These are phyloP conservation scores for Arthrobotrys sinensis DNA, from an alignment of 2,329 filamentous ascomycete species.

Conservation along the genomic window DNA sequence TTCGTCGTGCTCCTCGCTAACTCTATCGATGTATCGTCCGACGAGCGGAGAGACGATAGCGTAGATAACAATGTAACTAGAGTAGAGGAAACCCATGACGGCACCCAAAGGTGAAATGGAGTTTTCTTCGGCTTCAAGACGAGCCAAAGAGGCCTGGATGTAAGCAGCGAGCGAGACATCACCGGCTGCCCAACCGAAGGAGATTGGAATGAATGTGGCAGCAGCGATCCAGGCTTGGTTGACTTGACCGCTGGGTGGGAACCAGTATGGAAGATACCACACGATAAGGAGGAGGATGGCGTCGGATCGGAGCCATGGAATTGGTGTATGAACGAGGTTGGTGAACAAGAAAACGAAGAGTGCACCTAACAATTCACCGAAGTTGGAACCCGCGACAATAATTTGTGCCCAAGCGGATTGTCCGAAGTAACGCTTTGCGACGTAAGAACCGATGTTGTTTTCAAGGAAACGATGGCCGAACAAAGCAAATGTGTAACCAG, in stretches of 20 bases:
- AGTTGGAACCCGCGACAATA: constrained; percentile 71
- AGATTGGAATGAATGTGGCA: constrained; percentile 70
- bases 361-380: constrained; percentile 71
- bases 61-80: constrained; percentile 71
- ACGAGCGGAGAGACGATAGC: constrained; percentile 69
- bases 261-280: constrained; percentile 55
- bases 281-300: constrained; percentile 70
- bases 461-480: constrained; percentile 72
- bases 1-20: constrained; percentile 65
- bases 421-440: constrained; percentile 70
- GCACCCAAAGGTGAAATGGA: constrained; percentile 71
- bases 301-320: constrained; percentile 71
- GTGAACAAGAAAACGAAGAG: constrained; percentile 71
- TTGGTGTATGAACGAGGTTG: constrained; percentile 70
- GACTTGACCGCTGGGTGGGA: constrained; percentile 66
- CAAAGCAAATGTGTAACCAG: constrained; percentile 71
- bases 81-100: constrained; percentile 72
- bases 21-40: constrained; percentile 69
- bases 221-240: constrained; percentile 70
- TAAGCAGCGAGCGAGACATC: constrained; percentile 72
- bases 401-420: constrained; percentile 71
- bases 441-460: constrained; percentile 70
- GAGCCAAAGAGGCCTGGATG: constrained; percentile 71
- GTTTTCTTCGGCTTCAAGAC: constrained; percentile 69
- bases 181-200: constrained; percentile 72